Conservation (phyloP, 1,284 basidiomycete species). For the Tilletia caries region DNA sequence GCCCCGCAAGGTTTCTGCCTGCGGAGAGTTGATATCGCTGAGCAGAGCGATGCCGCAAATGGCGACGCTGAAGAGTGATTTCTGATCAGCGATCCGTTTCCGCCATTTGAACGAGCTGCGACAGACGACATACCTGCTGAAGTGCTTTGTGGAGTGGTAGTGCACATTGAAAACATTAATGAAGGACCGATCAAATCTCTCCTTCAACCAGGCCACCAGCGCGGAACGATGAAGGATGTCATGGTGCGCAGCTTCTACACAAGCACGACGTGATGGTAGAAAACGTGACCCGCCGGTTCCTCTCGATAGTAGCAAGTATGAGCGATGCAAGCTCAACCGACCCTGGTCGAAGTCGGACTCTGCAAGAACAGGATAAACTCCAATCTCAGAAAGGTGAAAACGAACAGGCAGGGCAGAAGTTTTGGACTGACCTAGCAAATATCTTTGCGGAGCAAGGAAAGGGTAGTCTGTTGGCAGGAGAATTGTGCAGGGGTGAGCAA, state of each 20-base stretch:
- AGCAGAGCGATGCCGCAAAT: conserved; percentile 12
- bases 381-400: background rate
- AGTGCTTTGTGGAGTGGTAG: conserved; percentile 12
- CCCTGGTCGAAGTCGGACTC: conserved; percentile 10
- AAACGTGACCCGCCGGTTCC: background rate
- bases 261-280: conserved; percentile 7
- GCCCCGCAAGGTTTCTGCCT: conserved; percentile 6
- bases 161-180: conserved; percentile 10
- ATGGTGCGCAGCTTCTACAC: conserved; percentile 8
- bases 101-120: background rate
- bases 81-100: background rate
- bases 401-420: background rate
- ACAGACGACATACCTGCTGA: background rate
- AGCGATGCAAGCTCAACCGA: conserved; percentile 2
- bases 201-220: background rate
- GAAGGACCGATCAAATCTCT: background rate
- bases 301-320: conserved; percentile 1
- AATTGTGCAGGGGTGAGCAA: background rate
- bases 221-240: conserved; percentile 6
- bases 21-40: background rate
- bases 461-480: conserved; percentile 8
- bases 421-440: conserved; percentile 5
- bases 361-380: background rate
- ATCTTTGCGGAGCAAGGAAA: conserved; percentile 6
- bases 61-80: background rate